These are phyloP conservation scores for Aspergillus sp. DNA, from an alignment of 2,329 filamentous ascomycete species.

Conservation along the genomic window DNA sequence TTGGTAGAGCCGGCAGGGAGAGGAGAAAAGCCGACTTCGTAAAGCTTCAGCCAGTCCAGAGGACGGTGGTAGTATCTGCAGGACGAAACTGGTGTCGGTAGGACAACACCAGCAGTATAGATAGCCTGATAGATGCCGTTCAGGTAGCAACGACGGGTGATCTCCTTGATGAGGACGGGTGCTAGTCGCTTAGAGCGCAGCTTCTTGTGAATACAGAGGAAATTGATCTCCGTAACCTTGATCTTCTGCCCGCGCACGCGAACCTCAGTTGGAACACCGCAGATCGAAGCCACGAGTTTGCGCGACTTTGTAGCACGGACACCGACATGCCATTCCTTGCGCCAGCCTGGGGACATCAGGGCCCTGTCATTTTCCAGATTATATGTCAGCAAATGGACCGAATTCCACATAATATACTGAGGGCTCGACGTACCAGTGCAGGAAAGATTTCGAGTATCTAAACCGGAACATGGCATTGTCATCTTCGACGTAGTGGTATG, in stretches of 20 bases:
- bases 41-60: conserved; percentile 93
- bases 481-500: conserved; percentile 95
- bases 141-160: conserved; percentile 87
- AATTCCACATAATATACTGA: background rate
- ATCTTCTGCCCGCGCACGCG: conserved; percentile 75
- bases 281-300: conserved; percentile 94
- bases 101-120: conserved; percentile 87
- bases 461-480: conserved; percentile 97
- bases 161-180: conserved; percentile 94
- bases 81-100: conserved; percentile 88
- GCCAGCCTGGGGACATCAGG: conserved; percentile 91
- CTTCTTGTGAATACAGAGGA: conserved; percentile 97
- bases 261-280: conserved; percentile 82
- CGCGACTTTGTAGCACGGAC: conserved; percentile 79
- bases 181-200: conserved; percentile 88
- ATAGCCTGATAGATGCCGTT: conserved; percentile 90
- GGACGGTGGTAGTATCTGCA: conserved; percentile 94
- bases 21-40: conserved; percentile 91
- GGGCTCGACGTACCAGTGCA: conserved; percentile 68
- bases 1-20: conserved; percentile 82
- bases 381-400: background rate
- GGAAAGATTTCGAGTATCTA: conserved; percentile 85
- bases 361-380: conserved; percentile 59
- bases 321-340: conserved; percentile 90
- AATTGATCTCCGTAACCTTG: conserved; percentile 90